Evolutionary conservation across 2,329 filamentous ascomycete species (phyloP).

Genomic region (Colletotrichum chrysophilum): DNA sequence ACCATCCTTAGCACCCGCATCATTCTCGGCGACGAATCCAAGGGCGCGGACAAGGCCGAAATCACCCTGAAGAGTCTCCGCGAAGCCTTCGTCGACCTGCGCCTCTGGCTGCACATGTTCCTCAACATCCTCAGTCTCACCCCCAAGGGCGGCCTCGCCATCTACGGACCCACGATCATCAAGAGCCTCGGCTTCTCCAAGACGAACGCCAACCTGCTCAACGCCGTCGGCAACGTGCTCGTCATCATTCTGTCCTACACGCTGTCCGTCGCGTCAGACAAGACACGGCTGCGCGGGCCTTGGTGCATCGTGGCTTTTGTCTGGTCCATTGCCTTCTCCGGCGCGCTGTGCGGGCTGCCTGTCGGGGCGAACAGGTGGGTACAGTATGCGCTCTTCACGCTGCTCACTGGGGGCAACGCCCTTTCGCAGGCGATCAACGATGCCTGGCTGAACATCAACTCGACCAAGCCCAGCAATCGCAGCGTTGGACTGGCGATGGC

Average conservation of each 20-base stretch:
- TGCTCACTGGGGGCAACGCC: conserved; percentile 19
- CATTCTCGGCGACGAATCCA: conserved; percentile 10
- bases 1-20: conserved; percentile 5
- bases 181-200: conserved; percentile 21
- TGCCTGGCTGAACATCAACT: conserved; percentile 22
- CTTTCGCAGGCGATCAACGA: conserved; percentile 15
- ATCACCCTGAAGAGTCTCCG: conserved; percentile 1
- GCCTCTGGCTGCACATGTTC: conserved; percentile 19
- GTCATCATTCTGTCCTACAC: conserved; percentile 6
- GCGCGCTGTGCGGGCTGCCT: conserved; percentile 9
- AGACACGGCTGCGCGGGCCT: conserved; percentile 7
- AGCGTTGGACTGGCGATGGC: conserved; percentile 21
- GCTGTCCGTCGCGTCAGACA: conserved; percentile 19
- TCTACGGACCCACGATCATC: conserved; percentile 23
- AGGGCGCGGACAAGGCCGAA: conserved; percentile 8
- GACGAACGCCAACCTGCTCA: conserved; percentile 25
- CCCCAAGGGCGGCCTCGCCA: conserved; percentile 15
- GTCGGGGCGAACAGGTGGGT: conserved; percentile 1
- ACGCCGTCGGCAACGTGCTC: conserved; percentile 20
- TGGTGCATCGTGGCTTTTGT: conserved; percentile 16
- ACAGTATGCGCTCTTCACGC: conserved; percentile 15
- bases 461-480: not conserved
- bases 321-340: conserved; percentile 20
- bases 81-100: conserved; percentile 6
- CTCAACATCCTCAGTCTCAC: conserved; percentile 16